phyloP scores from a whole-genome alignment of 371 early-diverging fungal genomes.

The Mortierella sp. region DNA sequence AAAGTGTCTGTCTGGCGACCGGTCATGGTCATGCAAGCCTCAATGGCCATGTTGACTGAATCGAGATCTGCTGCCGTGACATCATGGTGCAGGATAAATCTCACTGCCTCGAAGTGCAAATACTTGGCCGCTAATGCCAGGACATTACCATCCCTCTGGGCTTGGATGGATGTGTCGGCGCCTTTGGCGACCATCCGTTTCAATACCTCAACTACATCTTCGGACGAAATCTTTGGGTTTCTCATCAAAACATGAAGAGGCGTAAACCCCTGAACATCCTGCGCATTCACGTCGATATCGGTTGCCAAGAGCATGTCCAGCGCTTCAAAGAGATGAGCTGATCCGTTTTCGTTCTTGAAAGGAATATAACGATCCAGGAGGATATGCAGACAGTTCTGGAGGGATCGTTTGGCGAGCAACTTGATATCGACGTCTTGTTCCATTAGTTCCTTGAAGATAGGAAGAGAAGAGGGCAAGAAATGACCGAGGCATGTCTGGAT shows the following conservation, averaged over 20 bases:
- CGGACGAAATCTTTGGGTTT: constrained; percentile 44
- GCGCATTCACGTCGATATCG: constrained; percentile 30
- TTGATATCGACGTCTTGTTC: constrained; percentile 34
- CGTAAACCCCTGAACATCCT: constrained; percentile 37
- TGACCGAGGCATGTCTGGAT: constrained; percentile 47
- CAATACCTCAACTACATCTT: constrained; percentile 40
- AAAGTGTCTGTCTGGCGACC: constrained; percentile 47
- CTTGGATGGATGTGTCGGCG: constrained; percentile 33
- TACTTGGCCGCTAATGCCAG: constrained; percentile 45
- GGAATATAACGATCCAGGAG: constrained; percentile 43
- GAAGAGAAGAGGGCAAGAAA: constrained; percentile 27
- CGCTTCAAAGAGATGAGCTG: constrained; percentile 35
- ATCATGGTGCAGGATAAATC: constrained; percentile 18
- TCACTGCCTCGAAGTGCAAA: constrained; percentile 44
- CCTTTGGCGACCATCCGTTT: constrained; percentile 42
- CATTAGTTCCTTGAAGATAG: constrained; percentile 43
- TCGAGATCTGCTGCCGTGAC: constrained; percentile 35
- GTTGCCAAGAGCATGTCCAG: constrained; percentile 33
- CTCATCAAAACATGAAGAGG: constrained; percentile 49
- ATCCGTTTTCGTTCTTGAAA: constrained; percentile 46
- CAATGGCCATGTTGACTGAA: constrained; percentile 45
- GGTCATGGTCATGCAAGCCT: constrained; percentile 55
- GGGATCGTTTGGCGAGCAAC: constrained; percentile 31
- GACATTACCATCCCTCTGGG: constrained; percentile 43
- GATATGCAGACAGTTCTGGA: constrained; percentile 46